Conservation (phyloP, 2,329 filamentous ascomycete species). For the Alternaria arbusti region DNA sequence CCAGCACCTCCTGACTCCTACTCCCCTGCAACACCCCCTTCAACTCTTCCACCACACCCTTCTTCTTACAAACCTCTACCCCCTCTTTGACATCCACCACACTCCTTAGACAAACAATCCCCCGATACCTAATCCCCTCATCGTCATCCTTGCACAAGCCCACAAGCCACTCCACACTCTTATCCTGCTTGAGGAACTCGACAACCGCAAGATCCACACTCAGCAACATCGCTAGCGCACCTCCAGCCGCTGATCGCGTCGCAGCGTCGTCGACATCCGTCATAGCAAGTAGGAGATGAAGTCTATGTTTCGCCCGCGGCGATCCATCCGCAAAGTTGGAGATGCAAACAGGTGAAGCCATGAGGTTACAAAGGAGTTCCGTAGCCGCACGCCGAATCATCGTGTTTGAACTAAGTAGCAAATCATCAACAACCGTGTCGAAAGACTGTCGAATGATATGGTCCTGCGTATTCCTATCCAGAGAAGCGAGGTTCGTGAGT, state of each 20-base stretch:
- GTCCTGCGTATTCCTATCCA: constrained; percentile 67
- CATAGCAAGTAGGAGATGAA: constrained; percentile 86
- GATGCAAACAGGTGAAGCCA: constrained; percentile 70
- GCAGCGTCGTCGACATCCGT: constrained; percentile 82
- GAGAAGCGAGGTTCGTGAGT: constrained; percentile 88
- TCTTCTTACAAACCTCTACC: constrained; percentile 54
- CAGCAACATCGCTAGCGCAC: constrained; percentile 84
- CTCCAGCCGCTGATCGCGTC: constrained; percentile 83
- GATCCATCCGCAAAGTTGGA: constrained; percentile 72
- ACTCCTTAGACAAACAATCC: constrained; percentile 77
- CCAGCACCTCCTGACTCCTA: constrained; percentile 71
- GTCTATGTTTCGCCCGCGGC: constrained; percentile 71
- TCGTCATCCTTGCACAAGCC: constrained; percentile 75
- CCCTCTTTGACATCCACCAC: constrained; percentile 65
- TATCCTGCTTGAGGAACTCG: constrained; percentile 69
- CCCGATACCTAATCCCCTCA: constrained; percentile 71
- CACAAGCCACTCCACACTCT: constrained; percentile 80
- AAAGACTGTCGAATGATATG: constrained; percentile 77
- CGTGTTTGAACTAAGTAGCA: constrained; percentile 76
- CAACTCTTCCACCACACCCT: constrained; percentile 70
- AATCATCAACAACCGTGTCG: constrained; percentile 75
- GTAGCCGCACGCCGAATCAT: constrained; percentile 82
- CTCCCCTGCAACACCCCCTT: constrained; percentile 74
- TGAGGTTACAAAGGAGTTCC: constrained; percentile 91
- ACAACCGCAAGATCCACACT: constrained; percentile 76